phyloP scores from a whole-genome alignment of 176 grass and related monocot genomes.

The Eleusine coracana region DNA sequence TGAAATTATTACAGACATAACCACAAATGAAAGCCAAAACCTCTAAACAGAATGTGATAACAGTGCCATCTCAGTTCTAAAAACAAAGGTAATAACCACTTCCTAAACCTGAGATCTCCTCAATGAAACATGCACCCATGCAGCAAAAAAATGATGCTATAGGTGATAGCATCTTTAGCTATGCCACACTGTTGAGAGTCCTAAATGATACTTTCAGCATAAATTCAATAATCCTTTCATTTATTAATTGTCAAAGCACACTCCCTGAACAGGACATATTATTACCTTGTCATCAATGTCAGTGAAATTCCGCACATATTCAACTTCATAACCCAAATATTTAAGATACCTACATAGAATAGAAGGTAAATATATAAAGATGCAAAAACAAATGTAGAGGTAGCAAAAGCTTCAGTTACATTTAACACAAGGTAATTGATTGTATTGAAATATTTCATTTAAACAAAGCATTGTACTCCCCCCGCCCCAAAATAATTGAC shows the following conservation, averaged over 20 bases:
- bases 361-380: constrained; percentile 5
- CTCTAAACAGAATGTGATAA: constrained; percentile 11
- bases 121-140: constrained; percentile 22
- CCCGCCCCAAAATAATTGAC: too few relatives aligned
- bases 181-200: neutral
- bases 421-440: neutral
- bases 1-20: constrained; percentile 21
- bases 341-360: constrained; percentile 61
- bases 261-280: neutral
- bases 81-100: neutral
- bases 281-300: constrained; percentile 94
- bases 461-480: neutral
- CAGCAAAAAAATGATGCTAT: neutral
- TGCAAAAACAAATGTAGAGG: neutral
- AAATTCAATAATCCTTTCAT: neutral
- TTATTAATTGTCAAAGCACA: constrained; percentile 12
- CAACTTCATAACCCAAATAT: constrained; percentile 77
- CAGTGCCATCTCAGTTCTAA: constrained; percentile 8
- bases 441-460: constrained; percentile 8
- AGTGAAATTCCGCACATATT: constrained; percentile 87
- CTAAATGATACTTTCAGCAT: neutral
- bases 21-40: neutral
- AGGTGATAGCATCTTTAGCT: neutral
- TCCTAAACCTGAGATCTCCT: neutral
- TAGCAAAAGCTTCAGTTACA: neutral